These are phyloP conservation scores for Agastache rugosa DNA, from an alignment of 257 asterid species.

Conservation along the genomic window DNA sequence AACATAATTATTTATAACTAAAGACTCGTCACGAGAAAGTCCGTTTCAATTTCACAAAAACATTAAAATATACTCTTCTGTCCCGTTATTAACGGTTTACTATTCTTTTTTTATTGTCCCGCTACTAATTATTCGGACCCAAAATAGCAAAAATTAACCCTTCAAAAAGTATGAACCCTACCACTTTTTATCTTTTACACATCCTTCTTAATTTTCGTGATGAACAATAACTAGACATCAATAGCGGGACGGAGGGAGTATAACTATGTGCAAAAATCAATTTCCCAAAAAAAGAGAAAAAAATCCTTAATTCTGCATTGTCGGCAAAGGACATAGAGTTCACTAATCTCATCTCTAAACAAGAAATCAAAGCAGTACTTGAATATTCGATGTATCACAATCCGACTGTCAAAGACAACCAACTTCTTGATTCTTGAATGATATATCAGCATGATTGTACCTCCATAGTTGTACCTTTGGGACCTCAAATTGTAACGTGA, in stretches of 20 bases:
- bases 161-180: too few species aligned
- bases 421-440: background rate
- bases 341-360: too few species aligned
- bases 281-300: background rate
- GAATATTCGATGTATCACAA: background rate
- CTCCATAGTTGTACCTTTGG: constrained; percentile 20
- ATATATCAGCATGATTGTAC: background rate
- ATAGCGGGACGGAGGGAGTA: too few species aligned
- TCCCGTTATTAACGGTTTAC: too few species aligned
- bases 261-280: background rate
- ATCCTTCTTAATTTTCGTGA: too few species aligned
- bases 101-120: too few species aligned
- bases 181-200: too few species aligned
- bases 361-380: background rate
- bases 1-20: background rate
- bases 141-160: too few species aligned
- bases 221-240: too few species aligned
- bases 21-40: background rate
- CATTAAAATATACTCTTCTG: too few species aligned
- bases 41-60: background rate
- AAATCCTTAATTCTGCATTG: background rate
- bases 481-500: background rate
- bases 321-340: background rate
- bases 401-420: background rate
- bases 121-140: too few species aligned